Base-by-base conservation (phyloP, 1,284 basidiomycete species). In the Ceraceosorus guamensis region DNA sequence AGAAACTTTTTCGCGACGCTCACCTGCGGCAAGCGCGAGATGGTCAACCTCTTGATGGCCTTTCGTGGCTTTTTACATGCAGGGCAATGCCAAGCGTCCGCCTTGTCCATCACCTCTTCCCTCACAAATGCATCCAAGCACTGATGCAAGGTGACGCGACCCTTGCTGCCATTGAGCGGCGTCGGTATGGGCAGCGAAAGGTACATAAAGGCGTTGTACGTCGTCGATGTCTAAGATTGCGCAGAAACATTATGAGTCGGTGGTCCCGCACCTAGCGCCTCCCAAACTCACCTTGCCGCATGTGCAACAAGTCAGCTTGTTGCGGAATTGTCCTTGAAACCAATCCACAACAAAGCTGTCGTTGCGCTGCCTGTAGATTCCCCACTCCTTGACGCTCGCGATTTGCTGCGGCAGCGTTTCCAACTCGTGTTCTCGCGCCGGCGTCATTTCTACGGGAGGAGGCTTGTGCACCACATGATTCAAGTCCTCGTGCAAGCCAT, bases 101-200 rank as follows among this genome's bases (percentile, higher is more conserved):
- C 88, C 72, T 89, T 89, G 69, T 96, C 91, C 74, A 98, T 82
- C 4, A 91, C 82, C 76, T 98, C 93, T 48, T 87, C 84, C 69
- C 86, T 85, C 60, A 96, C 89, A 76, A 97, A 93, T 3, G 87
- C 84, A 69, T 97, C 88, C 60, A 98, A 79, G 76, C 93, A 93
- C 50, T 86, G 83, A 53, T 86, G 81, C 45, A 98, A 79, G 2
- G 86, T 82, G 18, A 88, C 84, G 69, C 84, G 87, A n/a, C 81
- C 80, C 16, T 80, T 79, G 24, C 10, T 10, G 35, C 80, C 80
- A 52, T 82, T 82, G 13, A 81, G 80, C 13, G 82, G 53, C 6
- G 50, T 30, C 8, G 71, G 70, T 11, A 76, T 68, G 0, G 74
- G 74, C 32, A 76, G 54, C 5, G 71, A 74, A 16, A 76, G 66